Evolutionary conservation across 2,329 filamentous ascomycete genomes (phyloP), one percentile per base, ranked within the genome.

Genomic region (Phyllosticta capitalensis): DNA sequence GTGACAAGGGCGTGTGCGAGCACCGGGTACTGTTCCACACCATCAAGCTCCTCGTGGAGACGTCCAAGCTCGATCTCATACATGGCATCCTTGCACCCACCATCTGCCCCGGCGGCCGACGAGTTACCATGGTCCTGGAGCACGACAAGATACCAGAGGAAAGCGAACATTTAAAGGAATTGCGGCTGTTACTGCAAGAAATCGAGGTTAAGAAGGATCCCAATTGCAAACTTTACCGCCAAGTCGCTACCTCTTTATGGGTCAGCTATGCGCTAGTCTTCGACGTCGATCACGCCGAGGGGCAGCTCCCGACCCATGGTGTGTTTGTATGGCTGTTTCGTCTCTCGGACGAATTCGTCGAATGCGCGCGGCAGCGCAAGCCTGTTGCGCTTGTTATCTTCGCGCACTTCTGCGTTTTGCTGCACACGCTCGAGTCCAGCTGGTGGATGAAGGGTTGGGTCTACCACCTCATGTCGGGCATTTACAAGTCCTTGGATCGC

Each of bases 401-500:
- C 20, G 50, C 58, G 6, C 24, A 60, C 50, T 60, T 60, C 22
- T 30, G 38, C n/a, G 49, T 56, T 1, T 54, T 60, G 20, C 9
- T 60, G 17, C 52, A 56, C n/a, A 48, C 52, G 19, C 19, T 60
- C 20, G 50, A 55, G 12, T 48, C 22, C 5, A 17, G 19, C 4
- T 60, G 58, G 58, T 56, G 54, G 58, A 20, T 60, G n/a, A 10
- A 30, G 12, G 58, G 54, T 7, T 60, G 58, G 58, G 49, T 54
- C 12, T 49, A 56, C 7, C 58, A 60, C 30, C 20, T 59, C 12
- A 26, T 59, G 12, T 20, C 52, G 1, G 53, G 53, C 21, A 30
- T 59, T 5, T 51, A 59, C n/a, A 38, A 52, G 5, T 19, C 53
- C 7, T 14, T 59, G 58, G 58, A 59, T 9, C 24, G 55, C 17